Evolutionary conservation across 306 rosid genomes (phyloP), one percentile per base, ranked within the genome.

Genomic region (Cucurbita moschata): DNA sequence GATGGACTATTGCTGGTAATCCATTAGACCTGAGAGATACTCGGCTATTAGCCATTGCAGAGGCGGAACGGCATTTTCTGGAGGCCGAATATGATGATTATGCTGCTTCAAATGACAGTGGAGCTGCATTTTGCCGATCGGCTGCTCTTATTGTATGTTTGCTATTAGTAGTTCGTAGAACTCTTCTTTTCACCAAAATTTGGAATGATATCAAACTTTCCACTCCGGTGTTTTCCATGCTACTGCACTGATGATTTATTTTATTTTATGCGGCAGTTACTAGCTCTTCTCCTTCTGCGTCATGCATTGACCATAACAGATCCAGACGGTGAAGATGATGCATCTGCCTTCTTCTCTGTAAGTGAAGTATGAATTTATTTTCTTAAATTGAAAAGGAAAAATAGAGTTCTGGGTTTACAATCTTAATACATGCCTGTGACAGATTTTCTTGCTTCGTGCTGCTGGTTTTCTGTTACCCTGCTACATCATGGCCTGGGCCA

Each of bases 381-480:
- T 61, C 16, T 61, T 21, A 7, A 62, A 59, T 49, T 49, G 18
- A 47, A 61, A 61, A 61, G 38, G 16, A 35, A 37, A 19, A 60
- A 21, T 44, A 42, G 43, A 1, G 6, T 69, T 16, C 47, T 55
- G 62, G 57, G 15, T 0, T 35, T 39, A 43, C 44, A 51, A 37
- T 77, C 23, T 63, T 8, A 52, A 76, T 13, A 7, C n/a, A 38
- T 4, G 3, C 43, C 30, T 77, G 67, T 59, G 52, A 44, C 88
- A 88, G 91, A 75, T 88, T 71, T 80, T 85, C 80, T 75, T 86
- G 79, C 85, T 86, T 46, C 83, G 89, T 10, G 85, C 88, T 65
- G 90, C 83, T 83, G 89, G 89, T 50, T 84, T 88, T 66, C 82
- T 83, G 35, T 80, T 88, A 63, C 86, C 91, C 7, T 85, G 84